These are phyloP conservation scores for Bipolaris sorokiniana DNA, from an alignment of 2,329 filamentous ascomycete genomes.

Conservation along the genomic window DNA sequence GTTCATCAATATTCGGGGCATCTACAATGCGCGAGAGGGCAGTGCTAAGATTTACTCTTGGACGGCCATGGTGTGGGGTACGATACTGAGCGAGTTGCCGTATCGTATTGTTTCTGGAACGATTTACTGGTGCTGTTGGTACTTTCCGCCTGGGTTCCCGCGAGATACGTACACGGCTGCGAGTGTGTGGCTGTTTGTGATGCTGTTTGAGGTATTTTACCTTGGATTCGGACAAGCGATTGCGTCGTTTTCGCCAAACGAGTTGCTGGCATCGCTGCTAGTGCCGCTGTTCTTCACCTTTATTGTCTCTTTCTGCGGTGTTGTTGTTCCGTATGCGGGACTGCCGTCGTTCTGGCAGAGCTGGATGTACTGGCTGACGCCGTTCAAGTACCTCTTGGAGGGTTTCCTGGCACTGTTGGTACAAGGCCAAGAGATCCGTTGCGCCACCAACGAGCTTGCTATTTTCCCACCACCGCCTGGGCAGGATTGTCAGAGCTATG, in stretches of 20 bases:
- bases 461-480: slow-evolving; percentile 65
- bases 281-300: slow-evolving; percentile 74
- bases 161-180: slow-evolving; percentile 64
- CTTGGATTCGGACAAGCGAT: slow-evolving; percentile 71
- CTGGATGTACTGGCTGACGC: slow-evolving; percentile 62
- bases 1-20: slow-evolving; percentile 68
- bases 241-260: slow-evolving; percentile 69
- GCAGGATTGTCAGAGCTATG: slow-evolving; percentile 66
- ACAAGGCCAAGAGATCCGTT: slow-evolving; percentile 62
- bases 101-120: slow-evolving; percentile 70
- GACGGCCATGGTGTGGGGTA: slow-evolving; percentile 70
- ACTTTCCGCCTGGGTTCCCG: slow-evolving; percentile 61
- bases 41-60: slow-evolving; percentile 83
- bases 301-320: slow-evolving; percentile 74
- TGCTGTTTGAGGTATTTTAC: slow-evolving; percentile 71
- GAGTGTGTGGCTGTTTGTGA: slow-evolving; percentile 67
- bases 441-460: slow-evolving; percentile 63
- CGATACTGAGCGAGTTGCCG: slow-evolving; percentile 72
- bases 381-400: slow-evolving; percentile 71
- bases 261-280: slow-evolving; percentile 68
- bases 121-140: slow-evolving; percentile 64
- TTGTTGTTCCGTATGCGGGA: slow-evolving; percentile 69
- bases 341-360: slow-evolving; percentile 70
- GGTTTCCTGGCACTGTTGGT: slow-evolving; percentile 64
- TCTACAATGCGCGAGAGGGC: slow-evolving; percentile 75